Base-by-base conservation (phyloP, 768 basidiomycete species). In the Myochromella boudieri region DNA sequence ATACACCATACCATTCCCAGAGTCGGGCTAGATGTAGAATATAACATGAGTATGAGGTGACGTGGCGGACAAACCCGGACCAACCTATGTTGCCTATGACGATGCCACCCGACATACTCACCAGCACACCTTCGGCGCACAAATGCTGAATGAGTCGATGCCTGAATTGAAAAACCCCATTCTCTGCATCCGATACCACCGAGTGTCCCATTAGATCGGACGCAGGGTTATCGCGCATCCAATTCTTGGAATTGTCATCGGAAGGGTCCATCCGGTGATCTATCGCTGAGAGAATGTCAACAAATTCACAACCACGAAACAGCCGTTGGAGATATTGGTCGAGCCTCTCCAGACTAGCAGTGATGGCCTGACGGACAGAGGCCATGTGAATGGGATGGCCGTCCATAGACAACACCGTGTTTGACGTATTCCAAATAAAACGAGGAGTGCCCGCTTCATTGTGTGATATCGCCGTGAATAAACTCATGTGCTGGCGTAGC, bases 231-330 rank as follows among this genome's bases (percentile, higher is more conserved):
- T 47, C 46, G 1, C 15, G n/a, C 17, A 48, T 41, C 46, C 46
- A 48, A 20, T 42, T 4, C n/a, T 41, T 31, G 2, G 25, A 21
- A 25, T 17, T 12, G 2, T 34, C 7, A 3, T 22, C 31, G 22
- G 22, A 25, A n/a, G 46, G 46, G 34, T 47, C 46, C 3, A 48
- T 22, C 2, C 15, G 38, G n/a, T 12, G 26, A 20, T 48, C 39
- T 6, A 48, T 32, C 6, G 27, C 33, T 2, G 15, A 8, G 10
- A 48, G 38, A 5, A 48, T 48, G 12, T 42, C 46, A n/a, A 41
- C 5, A 7, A 18, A 36, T 1, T 4, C n/a, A 22, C 22, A 27
- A 1, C 46, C 32, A 0, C 46, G 12, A 21, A 48, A 42, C 0
- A 48, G 31, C 18, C 10, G 22, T 3, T 21, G 2, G 8, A 48